Conservation (phyloP, 768 basidiomycete genomes). For the Imleria badia region DNA sequence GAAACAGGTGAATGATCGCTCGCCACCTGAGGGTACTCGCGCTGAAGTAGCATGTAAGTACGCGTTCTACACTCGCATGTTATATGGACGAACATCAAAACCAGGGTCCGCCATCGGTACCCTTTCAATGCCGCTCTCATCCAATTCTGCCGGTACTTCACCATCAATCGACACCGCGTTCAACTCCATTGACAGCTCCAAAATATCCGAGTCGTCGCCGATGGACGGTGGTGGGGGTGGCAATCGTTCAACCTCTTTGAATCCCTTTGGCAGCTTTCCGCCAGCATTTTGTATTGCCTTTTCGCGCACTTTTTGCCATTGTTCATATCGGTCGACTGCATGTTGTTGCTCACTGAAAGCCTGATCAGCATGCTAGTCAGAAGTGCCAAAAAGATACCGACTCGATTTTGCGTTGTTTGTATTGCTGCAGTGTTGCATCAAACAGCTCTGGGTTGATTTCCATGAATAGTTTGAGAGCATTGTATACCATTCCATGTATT, state of each 20-base stretch:
- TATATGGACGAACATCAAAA: constrained; percentile 62
- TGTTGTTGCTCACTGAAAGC: constrained; percentile 78
- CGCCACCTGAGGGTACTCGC: constrained; percentile 65
- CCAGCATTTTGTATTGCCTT: constrained; percentile 69
- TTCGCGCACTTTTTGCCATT: constrained; percentile 86
- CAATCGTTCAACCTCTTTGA: constrained; percentile 63
- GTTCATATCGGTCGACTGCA: constrained; percentile 79
- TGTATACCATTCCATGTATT: constrained; percentile 99
- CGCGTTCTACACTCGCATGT: constrained; percentile 9
- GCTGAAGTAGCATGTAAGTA: constrained; percentile 41
- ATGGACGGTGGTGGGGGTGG: constrained; percentile 78
- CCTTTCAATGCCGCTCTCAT: constrained; percentile 80
- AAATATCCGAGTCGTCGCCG: constrained; percentile 81
- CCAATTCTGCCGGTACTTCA: constrained; percentile 61
- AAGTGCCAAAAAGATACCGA: constrained; percentile 43
- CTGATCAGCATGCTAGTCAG: constrained; percentile 2
- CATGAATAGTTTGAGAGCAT: constrained; percentile 98
- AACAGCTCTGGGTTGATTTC: constrained; percentile 98
- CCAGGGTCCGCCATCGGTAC: constrained; percentile 94
- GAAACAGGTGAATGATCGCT: constrained; percentile 57
- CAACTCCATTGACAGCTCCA: constrained; percentile 88
- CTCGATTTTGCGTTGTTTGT: constrained; percentile 85
- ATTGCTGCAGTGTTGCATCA: constrained; percentile 90
- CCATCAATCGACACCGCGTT: constrained; percentile 78
- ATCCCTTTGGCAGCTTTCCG: constrained; percentile 69